phyloP scores from a whole-genome alignment of 441 rosid genomes.

The Adansonia madagascariensis region DNA sequence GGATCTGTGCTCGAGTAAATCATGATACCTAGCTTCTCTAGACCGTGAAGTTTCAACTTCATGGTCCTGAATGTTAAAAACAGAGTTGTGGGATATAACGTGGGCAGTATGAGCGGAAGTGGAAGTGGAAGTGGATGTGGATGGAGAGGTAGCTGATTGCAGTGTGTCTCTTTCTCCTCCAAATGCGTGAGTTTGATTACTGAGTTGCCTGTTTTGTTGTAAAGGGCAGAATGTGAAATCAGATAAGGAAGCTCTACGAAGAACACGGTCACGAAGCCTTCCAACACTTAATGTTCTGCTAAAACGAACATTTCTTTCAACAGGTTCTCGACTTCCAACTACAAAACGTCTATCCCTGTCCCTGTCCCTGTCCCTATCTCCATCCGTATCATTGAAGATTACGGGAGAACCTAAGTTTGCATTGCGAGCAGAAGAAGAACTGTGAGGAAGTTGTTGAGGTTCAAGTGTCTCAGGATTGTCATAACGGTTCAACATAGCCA shows the following conservation, averaged over 20 bases:
- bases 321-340: constrained; percentile 64
- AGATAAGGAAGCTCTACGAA: constrained; percentile 74
- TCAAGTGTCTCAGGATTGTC: constrained; percentile 47
- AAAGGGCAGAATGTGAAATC: constrained; percentile 60
- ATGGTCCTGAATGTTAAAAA: constrained; percentile 57
- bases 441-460: constrained; percentile 31
- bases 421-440: constrained; percentile 33
- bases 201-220: constrained; percentile 54
- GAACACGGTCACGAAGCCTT: constrained; percentile 95
- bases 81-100: constrained; percentile 43
- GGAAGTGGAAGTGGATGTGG: constrained; percentile 31
- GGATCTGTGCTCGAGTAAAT: constrained; percentile 82
- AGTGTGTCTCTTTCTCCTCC: constrained; percentile 42
- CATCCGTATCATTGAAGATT: constrained; percentile 34
- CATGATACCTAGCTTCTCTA: constrained; percentile 82
- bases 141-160: constrained; percentile 42
- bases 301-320: constrained; percentile 79
- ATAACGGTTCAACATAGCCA: constrained; percentile 40
- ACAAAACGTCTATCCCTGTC: constrained; percentile 60
- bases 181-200: constrained; percentile 38
- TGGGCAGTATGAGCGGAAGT: constrained; percentile 45
- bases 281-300: constrained; percentile 96
- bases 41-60: constrained; percentile 62
- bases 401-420: constrained; percentile 45
- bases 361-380: constrained; percentile 53